These are phyloP conservation scores for Ustilago loliicola DNA, from an alignment of 1,284 basidiomycete genomes.

Conservation along the genomic window DNA sequence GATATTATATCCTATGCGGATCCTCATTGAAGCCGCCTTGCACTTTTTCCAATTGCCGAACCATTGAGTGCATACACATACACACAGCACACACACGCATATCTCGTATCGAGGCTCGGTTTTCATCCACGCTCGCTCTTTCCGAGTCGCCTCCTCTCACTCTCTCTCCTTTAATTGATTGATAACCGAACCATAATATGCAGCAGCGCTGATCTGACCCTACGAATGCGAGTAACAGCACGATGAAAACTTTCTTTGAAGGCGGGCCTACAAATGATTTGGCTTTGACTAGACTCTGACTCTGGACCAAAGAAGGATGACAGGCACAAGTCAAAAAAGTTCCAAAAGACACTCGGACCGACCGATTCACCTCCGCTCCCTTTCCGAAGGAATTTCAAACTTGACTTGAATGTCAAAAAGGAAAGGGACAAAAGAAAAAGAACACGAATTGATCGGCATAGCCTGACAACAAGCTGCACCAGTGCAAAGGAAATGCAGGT, in stretches of 20 bases:
- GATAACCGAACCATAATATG: too few species aligned
- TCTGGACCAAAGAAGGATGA: background rate
- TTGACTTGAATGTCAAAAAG: too few species aligned
- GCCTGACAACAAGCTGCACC: background rate
- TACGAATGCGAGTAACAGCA: too few species aligned
- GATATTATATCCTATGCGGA: background rate
- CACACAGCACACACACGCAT: background rate
- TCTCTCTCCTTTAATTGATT: background rate
- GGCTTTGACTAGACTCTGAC: too few species aligned
- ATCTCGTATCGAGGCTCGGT: background rate
- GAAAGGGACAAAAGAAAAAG: background rate
- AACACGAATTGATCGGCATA: background rate
- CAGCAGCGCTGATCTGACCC: too few species aligned
- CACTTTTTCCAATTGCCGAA: background rate
- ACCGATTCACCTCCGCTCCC: background rate
- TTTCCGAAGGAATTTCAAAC: slow-evolving; percentile 9
- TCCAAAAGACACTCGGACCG: background rate
- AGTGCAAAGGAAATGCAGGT: too few species aligned
- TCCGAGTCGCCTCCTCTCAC: background rate
- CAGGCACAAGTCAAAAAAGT: background rate
- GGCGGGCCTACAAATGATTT: too few species aligned
- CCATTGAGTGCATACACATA: background rate
- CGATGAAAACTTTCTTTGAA: too few species aligned
- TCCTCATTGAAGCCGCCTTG: slow-evolving; percentile 3
- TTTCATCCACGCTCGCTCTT: too few species aligned